These are phyloP conservation scores for Eimeria acervulina DNA, from an alignment of 169 alveolate species.

Conservation along the genomic window DNA sequence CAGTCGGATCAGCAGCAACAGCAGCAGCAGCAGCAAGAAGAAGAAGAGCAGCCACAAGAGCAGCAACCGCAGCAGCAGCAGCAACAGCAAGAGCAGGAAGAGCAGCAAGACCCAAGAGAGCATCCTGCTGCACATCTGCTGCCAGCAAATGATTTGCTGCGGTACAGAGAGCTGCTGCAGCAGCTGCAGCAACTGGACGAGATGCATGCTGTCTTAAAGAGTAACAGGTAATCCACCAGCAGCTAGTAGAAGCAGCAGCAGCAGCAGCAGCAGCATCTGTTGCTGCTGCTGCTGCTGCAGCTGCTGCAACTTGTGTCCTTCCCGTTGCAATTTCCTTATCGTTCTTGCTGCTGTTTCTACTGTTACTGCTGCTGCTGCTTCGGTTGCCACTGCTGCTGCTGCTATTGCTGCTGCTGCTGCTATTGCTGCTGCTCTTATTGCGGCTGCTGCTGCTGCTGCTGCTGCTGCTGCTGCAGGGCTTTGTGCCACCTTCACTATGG, in stretches of 20 bases:
- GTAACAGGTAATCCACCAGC: slow-evolving; percentile 27
- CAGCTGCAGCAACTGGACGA: slow-evolving; percentile 8
- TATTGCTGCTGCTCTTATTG: not conserved
- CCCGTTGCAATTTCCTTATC: too few species aligned
- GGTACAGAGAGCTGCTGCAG: slow-evolving; percentile 39
- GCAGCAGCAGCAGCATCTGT: too few species aligned
- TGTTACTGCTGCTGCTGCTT: slow-evolving; percentile 82
- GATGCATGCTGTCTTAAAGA: slow-evolving; percentile 11
- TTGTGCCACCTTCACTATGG: slow-evolving; percentile 91
- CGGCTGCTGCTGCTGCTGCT: slow-evolving; percentile 9
- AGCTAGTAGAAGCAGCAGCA: not conserved
- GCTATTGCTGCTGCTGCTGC: too few species aligned
- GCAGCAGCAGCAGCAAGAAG: not conserved
- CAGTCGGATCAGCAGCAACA: slow-evolving; percentile 45
- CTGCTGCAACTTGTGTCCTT: slow-evolving; percentile 14
- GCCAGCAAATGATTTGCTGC: not conserved
- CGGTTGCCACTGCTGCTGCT: too few species aligned
- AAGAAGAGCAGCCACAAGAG: not conserved
- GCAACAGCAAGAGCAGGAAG: not conserved
- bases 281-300: not conserved
- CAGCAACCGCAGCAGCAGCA: not conserved
- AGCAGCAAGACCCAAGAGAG: slow-evolving; percentile 40
- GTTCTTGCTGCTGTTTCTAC: slow-evolving; percentile 5
- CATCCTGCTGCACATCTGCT: slow-evolving; percentile 56
- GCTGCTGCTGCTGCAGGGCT: slow-evolving; percentile 89